These are phyloP conservation scores for Galeopsis tetrahit DNA, from an alignment of 257 asterid genomes.

Conservation along the genomic window DNA sequence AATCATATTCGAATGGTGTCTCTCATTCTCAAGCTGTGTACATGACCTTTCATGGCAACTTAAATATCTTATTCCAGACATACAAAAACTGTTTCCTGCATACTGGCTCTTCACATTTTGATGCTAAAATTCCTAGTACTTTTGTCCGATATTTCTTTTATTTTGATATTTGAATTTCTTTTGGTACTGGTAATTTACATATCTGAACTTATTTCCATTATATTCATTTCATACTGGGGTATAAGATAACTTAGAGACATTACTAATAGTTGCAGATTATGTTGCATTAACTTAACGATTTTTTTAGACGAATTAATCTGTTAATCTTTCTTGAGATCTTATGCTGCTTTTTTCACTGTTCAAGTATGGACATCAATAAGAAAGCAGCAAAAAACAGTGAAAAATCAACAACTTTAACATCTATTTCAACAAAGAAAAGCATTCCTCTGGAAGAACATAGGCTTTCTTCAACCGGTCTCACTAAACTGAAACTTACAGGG, in stretches of 20 bases:
- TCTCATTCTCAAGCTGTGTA: slow-evolving; percentile 16
- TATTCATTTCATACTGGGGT: neutral
- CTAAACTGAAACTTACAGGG: slow-evolving; percentile 57
- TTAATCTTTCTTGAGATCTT: slow-evolving; percentile 44
- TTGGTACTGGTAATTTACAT: neutral
- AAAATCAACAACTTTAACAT: slow-evolving; percentile 40
- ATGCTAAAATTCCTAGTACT: slow-evolving; percentile 1
- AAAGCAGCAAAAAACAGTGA: slow-evolving; percentile 42
- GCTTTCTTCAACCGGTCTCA: slow-evolving; percentile 42
- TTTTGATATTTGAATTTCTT: slow-evolving; percentile 24
- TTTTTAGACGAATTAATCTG: slow-evolving; percentile 30
- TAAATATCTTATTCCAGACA: slow-evolving; percentile 14
- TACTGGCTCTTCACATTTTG: slow-evolving; percentile 1
- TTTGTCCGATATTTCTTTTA: neutral
- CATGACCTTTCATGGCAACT: neutral
- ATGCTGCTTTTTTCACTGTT: slow-evolving; percentile 42
- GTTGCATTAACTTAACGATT: slow-evolving; percentile 23
- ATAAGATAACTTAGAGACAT: neutral
- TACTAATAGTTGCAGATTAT: neutral
- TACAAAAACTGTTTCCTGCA: neutral
- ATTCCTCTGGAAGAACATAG: slow-evolving; percentile 36
- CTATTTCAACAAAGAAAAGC: slow-evolving; percentile 39
- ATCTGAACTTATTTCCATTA: neutral
- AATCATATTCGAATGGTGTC: slow-evolving; percentile 12
- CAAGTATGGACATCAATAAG: slow-evolving; percentile 43